Percentiles rank a stretch among this genome's conserved stretches.
phyloP scores from a whole-genome alignment of 148 eudicot genomes.

The Selenicereus undatus region DNA sequence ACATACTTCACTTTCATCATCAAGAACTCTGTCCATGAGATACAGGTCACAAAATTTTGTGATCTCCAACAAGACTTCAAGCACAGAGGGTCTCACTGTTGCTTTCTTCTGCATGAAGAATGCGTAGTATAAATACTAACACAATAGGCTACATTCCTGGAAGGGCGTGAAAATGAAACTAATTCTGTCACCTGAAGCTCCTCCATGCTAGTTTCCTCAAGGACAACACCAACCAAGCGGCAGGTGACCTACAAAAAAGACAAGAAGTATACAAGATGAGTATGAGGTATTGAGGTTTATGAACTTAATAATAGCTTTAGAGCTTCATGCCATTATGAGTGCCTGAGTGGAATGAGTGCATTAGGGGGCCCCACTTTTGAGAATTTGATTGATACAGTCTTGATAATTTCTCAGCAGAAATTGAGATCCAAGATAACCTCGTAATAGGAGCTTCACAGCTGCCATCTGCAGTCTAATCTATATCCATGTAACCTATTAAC shows the following conservation, averaged over 20 bases:
- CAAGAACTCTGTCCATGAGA: no score
- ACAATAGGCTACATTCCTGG: constrained; percentile 7
- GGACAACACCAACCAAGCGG: no score
- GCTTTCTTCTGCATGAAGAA: no score
- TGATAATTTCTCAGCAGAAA: no score
- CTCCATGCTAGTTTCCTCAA: no score
- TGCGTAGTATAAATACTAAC: constrained; percentile 4
- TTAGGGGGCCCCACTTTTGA: background rate
- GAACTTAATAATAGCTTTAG: background rate
- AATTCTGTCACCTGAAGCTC: no score
- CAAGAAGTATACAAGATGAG: background rate
- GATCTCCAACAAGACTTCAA: no score
- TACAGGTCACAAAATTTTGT: no score
- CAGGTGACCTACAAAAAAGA: constrained; percentile 22
- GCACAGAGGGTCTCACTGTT: no score
- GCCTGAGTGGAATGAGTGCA: background rate
- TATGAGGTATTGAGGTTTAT: background rate
- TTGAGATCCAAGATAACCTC: background rate
- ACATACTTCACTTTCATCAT: no score
- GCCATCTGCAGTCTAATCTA: background rate
- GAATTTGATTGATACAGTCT: background rate
- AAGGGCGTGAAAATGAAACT: constrained; percentile 4
- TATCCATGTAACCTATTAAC: background rate
- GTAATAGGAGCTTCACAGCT: background rate
- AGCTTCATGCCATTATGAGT: no score